A percentile compares a stretch with the other conserved stretches of the same genome.
Evolutionary conservation across 306 rosid species (phyloP).

Genomic region (Quercus mongolica): DNA sequence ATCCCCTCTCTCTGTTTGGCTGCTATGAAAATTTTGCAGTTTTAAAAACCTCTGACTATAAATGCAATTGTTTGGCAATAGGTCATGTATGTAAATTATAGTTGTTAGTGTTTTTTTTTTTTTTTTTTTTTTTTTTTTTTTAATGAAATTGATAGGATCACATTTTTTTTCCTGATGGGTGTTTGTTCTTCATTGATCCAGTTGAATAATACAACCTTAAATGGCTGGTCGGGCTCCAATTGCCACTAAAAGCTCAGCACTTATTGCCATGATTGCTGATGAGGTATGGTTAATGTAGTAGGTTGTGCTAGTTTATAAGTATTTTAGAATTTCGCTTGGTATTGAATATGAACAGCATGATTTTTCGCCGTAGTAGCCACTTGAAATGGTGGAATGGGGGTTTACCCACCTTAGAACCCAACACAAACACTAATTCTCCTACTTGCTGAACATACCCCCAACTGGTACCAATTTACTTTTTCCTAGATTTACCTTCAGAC

Average conservation of each 20-base stretch:
- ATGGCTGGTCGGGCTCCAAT: constrained; percentile 74
- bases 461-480: too few relatives aligned
- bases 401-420: too few relatives aligned
- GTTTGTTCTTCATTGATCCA: not conserved
- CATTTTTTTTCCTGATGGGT: not conserved
- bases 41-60: not conserved
- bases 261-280: constrained; percentile 91
- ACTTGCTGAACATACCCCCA: too few relatives aligned
- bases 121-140: not conserved
- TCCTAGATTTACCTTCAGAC: too few relatives aligned
- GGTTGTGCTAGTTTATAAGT: not conserved
- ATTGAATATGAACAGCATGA: not conserved
- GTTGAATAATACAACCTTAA: not conserved
- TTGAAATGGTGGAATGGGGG: too few relatives aligned
- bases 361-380: not conserved
- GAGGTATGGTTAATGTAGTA: constrained; percentile 51
- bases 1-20: not conserved
- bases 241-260: constrained; percentile 59
- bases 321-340: not conserved
- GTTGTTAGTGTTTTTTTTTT: not conserved
- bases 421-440: too few relatives aligned
- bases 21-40: not conserved
- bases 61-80: not conserved
- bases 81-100: not conserved
- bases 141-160: not conserved